Conservation (phyloP, 2,329 filamentous ascomycete genomes). For the Aotearoamyces nothofagi region DNA sequence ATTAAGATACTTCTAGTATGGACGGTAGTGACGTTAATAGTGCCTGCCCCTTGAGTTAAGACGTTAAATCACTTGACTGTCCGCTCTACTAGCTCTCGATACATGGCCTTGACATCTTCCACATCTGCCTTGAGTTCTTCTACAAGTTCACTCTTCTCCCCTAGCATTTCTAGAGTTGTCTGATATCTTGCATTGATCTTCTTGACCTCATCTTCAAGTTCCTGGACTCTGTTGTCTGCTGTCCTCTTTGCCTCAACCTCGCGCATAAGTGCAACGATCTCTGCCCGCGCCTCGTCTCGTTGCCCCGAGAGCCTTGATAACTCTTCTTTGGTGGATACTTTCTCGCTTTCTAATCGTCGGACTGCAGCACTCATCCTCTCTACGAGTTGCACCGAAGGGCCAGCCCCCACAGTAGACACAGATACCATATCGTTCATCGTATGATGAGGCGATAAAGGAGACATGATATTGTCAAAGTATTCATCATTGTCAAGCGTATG, state of each 20-base stretch:
- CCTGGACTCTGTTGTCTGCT: slow-evolving; percentile 41
- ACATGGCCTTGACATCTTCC: slow-evolving; percentile 88
- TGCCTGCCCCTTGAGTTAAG: neutral
- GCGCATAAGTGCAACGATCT: slow-evolving; percentile 82
- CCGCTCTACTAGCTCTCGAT: slow-evolving; percentile 78
- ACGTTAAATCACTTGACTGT: slow-evolving; percentile 46
- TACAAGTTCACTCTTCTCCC: slow-evolving; percentile 91
- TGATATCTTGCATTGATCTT: slow-evolving; percentile 68
- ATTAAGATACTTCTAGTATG: no score
- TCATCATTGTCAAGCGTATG: slow-evolving; percentile 25
- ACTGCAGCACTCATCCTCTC: slow-evolving; percentile 93
- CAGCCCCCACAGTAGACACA: slow-evolving; percentile 77
- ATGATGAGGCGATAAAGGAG: slow-evolving; percentile 46
- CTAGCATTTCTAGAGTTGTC: slow-evolving; percentile 84
- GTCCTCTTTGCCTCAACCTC: slow-evolving; percentile 60
- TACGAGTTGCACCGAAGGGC: slow-evolving; percentile 86
- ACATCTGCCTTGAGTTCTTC: slow-evolving; percentile 86
- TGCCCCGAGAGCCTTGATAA: slow-evolving; percentile 66
- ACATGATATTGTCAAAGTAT: slow-evolving; percentile 36
- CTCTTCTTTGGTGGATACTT: slow-evolving; percentile 79
- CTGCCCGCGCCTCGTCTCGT: slow-evolving; percentile 77
- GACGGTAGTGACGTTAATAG: neutral
- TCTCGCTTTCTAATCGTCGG: slow-evolving; percentile 79
- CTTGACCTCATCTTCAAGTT: slow-evolving; percentile 52
- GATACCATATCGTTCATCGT: slow-evolving; percentile 75